Evolutionary conservation across 2,329 filamentous ascomycete genomes (phyloP).

Genomic region (Xylariaceae sp.): DNA sequence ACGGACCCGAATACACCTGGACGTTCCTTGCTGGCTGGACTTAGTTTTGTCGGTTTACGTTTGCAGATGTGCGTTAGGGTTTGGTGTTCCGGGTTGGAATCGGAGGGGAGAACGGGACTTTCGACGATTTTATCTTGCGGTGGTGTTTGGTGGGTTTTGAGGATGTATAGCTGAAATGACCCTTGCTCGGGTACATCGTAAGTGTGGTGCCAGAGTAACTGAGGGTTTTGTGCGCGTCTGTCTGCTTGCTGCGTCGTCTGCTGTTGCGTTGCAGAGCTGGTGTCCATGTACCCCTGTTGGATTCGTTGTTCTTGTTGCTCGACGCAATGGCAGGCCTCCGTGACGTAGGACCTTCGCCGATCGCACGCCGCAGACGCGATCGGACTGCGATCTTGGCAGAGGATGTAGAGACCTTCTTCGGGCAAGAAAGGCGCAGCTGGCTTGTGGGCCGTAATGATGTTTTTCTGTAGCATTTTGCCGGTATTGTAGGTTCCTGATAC

Average conservation of each 20-base stretch:
- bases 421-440: not conserved
- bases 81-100: conserved; percentile 18
- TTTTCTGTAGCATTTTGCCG: conserved; percentile 13
- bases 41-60: no score
- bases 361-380: conserved; percentile 24
- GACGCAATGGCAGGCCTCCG: conserved; percentile 20
- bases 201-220: conserved; percentile 21
- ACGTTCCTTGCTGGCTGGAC: no score
- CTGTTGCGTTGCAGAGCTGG: not conserved
- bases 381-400: conserved; percentile 21
- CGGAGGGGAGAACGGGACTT: conserved; percentile 19
- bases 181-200: conserved; percentile 14
- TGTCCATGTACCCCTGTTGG: not conserved
- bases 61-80: not conserved
- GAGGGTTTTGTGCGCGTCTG: not conserved
- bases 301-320: not conserved
- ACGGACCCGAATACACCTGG: conserved; percentile 18
- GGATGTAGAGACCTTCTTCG: conserved; percentile 26
- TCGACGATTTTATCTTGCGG: not conserved
- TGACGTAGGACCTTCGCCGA: conserved; percentile 15
- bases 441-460: conserved; percentile 15
- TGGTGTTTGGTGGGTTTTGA: conserved; percentile 18
- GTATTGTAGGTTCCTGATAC: conserved; percentile 14
- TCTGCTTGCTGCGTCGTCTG: not conserved
- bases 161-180: conserved; percentile 14